Evolutionary conservation across 352 stramenopile species (phyloP), one percentile per base, ranked within the genome.

Genomic region (Peronosclerospora sorghi): DNA sequence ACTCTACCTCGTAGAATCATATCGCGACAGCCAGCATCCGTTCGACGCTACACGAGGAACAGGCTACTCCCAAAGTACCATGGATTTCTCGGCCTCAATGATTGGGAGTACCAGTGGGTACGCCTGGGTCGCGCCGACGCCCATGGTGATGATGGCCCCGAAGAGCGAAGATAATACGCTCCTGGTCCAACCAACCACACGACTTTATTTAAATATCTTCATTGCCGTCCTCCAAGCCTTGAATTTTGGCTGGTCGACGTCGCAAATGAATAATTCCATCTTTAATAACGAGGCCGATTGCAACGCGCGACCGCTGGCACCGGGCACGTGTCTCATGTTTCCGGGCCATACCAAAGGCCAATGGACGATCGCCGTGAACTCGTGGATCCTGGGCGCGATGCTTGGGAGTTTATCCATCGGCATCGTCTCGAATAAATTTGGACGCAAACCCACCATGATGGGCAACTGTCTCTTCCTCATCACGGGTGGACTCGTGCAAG

Each of bases 321-420:
- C 44, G 3, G 54, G 49, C 14, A 59, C 54, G 0, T 63, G 54
- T 38, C 44, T 63, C 42, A 59, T 63, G 49, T 63, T 63, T 18
- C 54, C 54, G 0, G 49, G 54, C n/a, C 54, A 63, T 27, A 59
- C 49, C 3, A 55, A 60, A 5, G 48, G 29, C 2, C 41, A 84
- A 28, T 86, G 74, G 74, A 77, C 58, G 4, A 68, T 65, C 27
- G 62, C 70, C 17, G 62, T 83, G 17, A 78, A 71, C 37, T 59
- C 58, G 8, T 84, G 71, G 71, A 66, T 84, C 41, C 42, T 80
- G 14, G 70, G 68, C 8, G 68, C 62, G 23, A 77, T 78, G 60
- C 34, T 82, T 45, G 68, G 71, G 9, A 50, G 52, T 36, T 54
- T 85, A 3, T 30, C 54, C 8, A 63, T 38, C 5, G 62, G 64